Evolutionary conservation across 305 asterid species (phyloP).

Genomic region (Solanum hybrid): DNA sequence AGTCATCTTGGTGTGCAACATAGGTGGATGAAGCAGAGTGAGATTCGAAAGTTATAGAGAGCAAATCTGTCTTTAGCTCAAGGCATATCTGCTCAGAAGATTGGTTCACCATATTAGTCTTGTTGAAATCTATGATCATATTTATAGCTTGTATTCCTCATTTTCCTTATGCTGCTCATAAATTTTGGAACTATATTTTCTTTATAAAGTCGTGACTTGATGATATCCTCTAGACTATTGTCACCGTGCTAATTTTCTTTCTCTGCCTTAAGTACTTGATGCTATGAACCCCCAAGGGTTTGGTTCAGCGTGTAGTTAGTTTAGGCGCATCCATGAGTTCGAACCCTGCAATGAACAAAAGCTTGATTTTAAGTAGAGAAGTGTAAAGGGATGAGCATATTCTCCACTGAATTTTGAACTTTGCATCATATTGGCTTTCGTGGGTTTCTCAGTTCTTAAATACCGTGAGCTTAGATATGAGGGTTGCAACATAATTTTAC

Average conservation of each 20-base stretch:
- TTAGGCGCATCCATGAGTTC: background rate
- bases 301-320: background rate
- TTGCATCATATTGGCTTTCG: background rate
- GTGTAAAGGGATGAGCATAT: background rate
- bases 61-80: background rate
- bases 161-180: constrained; percentile 1
- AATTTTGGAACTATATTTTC: constrained; percentile 9
- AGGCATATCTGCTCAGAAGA: background rate
- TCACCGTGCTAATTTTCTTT: background rate
- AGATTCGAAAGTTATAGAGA: background rate
- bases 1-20: background rate
- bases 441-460: background rate
- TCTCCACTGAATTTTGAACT: background rate
- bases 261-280: background rate
- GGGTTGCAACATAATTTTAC: background rate
- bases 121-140: constrained; percentile 2
- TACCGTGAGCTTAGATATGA: background rate
- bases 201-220: background rate
- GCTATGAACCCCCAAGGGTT: background rate
- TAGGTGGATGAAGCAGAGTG: constrained; percentile 3
- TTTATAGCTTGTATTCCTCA: constrained; percentile 2
- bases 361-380: background rate
- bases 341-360: background rate
- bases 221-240: background rate
- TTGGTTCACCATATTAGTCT: background rate